Conservation (phyloP, 2,329 filamentous ascomycete genomes). For the Monosporascus ibericus region DNA sequence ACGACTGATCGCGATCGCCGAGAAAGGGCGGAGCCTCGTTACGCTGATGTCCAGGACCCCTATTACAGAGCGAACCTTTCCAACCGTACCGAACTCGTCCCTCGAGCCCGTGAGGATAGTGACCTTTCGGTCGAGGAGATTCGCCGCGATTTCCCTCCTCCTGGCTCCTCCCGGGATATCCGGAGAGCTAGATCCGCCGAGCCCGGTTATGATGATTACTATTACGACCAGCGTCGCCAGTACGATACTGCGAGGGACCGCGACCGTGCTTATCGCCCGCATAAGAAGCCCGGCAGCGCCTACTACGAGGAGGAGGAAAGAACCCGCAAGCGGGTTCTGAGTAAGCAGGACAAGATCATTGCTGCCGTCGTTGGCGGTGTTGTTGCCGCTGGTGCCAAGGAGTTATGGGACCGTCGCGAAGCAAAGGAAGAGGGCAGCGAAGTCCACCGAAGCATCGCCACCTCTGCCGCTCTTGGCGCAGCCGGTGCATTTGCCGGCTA, state of each 20-base stretch:
- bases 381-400: constrained; percentile 59
- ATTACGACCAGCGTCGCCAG: constrained; percentile 41
- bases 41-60: constrained; percentile 46
- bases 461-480: constrained; percentile 55
- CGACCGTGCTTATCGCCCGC: constrained; percentile 29
- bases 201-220: constrained; percentile 53
- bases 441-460: constrained; percentile 52
- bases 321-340: constrained; percentile 45
- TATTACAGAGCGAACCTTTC: constrained; percentile 38
- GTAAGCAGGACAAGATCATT: constrained; percentile 60
- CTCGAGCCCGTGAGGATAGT: constrained; percentile 63
- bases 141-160: constrained; percentile 76
- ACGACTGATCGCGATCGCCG: constrained; percentile 42
- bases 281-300: constrained; percentile 43
- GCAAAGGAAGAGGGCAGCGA: constrained; percentile 41
- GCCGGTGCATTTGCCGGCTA: constrained; percentile 60
- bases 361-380: constrained; percentile 61
- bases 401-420: constrained; percentile 58
- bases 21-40: constrained; percentile 46
- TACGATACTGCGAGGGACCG: constrained; percentile 29
- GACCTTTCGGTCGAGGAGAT: constrained; percentile 75
- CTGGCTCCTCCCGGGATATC: constrained; percentile 46
- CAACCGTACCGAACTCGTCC: constrained; percentile 45
- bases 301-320: constrained; percentile 55
- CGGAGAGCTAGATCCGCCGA: constrained; percentile 61